Base-by-base conservation (phyloP, 2,329 filamentous ascomycete genomes). In the Coniochaeta pulveracea region DNA sequence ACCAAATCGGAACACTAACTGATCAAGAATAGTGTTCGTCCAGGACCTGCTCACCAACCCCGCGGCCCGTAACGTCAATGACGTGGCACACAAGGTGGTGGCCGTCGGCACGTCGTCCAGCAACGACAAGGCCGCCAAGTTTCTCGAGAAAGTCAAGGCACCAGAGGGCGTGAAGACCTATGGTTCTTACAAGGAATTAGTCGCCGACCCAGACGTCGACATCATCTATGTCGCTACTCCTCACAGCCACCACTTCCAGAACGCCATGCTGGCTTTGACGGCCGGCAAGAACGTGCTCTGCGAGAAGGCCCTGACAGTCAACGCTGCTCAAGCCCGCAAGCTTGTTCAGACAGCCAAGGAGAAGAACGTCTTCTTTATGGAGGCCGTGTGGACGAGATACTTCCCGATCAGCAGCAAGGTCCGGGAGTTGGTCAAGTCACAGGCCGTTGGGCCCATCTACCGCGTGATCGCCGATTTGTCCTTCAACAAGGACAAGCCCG, bases 181-280 rank as follows among this genome's bases (percentile, higher is more conserved):
- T 51, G 83, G 80, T 38, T 84, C 79, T 9, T 94, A 94, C 57
- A 69, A 77, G 40, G 82, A 86, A 52, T 71, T 94, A 18, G 85
- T 89, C 17, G 69, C 72, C 33, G 84, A 93, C 52, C 63, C 79
- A 6, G 71, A 84, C 47, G 72, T 93, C 43, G 83, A 93, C 55
- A 83, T 93, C 46, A 60, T 94, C 58, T 94, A 93, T 56, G 74
- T 94, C 36, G 85, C 85, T 16, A 93, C 86, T 4, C 86, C 86
- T 11, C 86, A 93, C 61, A 88, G 82, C 47, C 86, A 93, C 56
- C 86, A 94, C 63, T 93, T 88, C 63, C 85, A 93, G 55, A 89
- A 94, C 58, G 72, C 76, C 42, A 84, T 86, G 73, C 70, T 93
- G n/a, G 81, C 78, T 26, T 66, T 94, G 24, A 72, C 84, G 43